A percentile compares a stretch with the other conserved stretches of the same genome.
These are phyloP conservation scores for Cyclotella choctawhatcheeana DNA, from an alignment of 108 stramenopile species.

Conservation along the genomic window DNA sequence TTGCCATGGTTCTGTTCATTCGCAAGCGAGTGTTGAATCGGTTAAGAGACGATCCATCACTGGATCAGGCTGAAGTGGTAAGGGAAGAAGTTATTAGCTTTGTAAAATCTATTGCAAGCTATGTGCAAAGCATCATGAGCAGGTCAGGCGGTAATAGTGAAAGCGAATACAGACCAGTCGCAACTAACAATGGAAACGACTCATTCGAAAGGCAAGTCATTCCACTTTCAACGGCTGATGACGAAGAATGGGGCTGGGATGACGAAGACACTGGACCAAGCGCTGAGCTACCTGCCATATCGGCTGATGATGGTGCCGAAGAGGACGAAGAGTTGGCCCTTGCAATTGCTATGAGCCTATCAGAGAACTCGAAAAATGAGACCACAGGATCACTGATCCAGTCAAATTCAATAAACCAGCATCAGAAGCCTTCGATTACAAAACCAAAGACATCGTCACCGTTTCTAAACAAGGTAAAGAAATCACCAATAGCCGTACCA, in stretches of 20 bases:
- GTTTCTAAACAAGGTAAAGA: not conserved
- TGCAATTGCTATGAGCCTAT: constrained; percentile 49
- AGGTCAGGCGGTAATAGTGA: constrained; percentile 1
- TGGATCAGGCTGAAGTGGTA: constrained; percentile 14
- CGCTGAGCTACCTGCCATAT: constrained; percentile 42
- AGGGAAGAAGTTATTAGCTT: constrained; percentile 33
- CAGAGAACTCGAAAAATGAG: constrained; percentile 35
- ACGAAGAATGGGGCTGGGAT: constrained; percentile 56
- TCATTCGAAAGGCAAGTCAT: constrained; percentile 20
- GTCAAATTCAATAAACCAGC: too few relatives aligned
- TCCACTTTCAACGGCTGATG: constrained; percentile 48
- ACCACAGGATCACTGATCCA: not conserved
- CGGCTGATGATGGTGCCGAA: constrained; percentile 20
- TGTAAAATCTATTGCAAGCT: constrained; percentile 7
- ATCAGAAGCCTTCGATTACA: not conserved
- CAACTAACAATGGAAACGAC: not conserved
- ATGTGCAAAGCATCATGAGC: constrained; percentile 1
- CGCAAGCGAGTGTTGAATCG: constrained; percentile 40
- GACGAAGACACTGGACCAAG: constrained; percentile 35
- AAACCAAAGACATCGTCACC: not conserved
- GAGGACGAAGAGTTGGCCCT: constrained; percentile 52
- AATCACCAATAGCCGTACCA: not conserved
- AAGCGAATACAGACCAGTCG: not conserved
- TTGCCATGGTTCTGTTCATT: constrained; percentile 33
- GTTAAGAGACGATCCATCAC: constrained; percentile 21